These are phyloP conservation scores for Ophiostoma novo-ulmi DNA, from an alignment of 2,329 filamentous ascomycete species.

Conservation along the genomic window DNA sequence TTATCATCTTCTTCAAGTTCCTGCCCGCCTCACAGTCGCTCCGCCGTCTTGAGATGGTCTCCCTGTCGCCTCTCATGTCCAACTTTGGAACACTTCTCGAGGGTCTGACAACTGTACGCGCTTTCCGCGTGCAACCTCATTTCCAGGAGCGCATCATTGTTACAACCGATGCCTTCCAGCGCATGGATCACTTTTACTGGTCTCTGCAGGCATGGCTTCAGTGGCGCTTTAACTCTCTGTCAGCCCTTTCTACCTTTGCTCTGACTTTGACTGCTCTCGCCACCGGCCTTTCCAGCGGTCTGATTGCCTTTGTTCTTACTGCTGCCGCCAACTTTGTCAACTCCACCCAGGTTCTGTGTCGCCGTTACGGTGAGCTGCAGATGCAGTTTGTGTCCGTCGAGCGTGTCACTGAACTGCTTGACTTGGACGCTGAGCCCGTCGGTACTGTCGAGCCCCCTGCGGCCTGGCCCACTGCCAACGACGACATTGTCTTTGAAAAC, in stretches of 20 bases:
- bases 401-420: slow-evolving; percentile 73
- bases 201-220: slow-evolving; percentile 79
- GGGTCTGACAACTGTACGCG: slow-evolving; percentile 78
- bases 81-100: slow-evolving; percentile 87
- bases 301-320: slow-evolving; percentile 78
- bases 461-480: slow-evolving; percentile 67
- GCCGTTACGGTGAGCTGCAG: slow-evolving; percentile 75
- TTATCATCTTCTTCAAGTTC: slow-evolving; percentile 70
- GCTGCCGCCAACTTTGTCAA: slow-evolving; percentile 64
- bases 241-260: slow-evolving; percentile 66
- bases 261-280: slow-evolving; percentile 71
- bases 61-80: slow-evolving; percentile 79
- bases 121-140: slow-evolving; percentile 70
- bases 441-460: slow-evolving; percentile 58
- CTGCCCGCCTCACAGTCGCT: slow-evolving; percentile 78
- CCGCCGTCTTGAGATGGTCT: slow-evolving; percentile 81
- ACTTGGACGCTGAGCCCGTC: slow-evolving; percentile 67
- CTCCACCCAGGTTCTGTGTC: slow-evolving; percentile 69
- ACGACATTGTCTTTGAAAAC: slow-evolving; percentile 69
- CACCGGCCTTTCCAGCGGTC: slow-evolving; percentile 67
- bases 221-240: slow-evolving; percentile 69
- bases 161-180: slow-evolving; percentile 83
- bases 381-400: slow-evolving; percentile 92
- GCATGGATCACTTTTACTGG: slow-evolving; percentile 96
- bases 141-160: slow-evolving; percentile 76